A percentile compares a stretch with the other conserved stretches of the same genome.
These are phyloP conservation scores for Phytophthora megakarya DNA, from an alignment of 352 stramenopile genomes.

Conservation along the genomic window DNA sequence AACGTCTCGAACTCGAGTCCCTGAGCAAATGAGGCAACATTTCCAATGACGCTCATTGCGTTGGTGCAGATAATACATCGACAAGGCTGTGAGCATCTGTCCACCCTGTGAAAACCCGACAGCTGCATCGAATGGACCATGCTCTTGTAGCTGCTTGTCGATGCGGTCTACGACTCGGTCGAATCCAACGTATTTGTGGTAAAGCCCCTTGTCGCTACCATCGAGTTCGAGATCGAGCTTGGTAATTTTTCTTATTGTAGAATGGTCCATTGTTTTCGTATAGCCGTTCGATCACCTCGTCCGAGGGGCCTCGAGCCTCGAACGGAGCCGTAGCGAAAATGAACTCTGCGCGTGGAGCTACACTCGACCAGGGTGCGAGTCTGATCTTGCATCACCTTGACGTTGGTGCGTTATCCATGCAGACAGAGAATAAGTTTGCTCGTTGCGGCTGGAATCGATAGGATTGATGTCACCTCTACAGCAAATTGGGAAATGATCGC, in stretches of 20 bases:
- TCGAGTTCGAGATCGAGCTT: conserved; percentile 27
- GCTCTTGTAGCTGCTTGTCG: conserved; percentile 41
- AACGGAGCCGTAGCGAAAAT: conserved; percentile 50
- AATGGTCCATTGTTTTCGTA: conserved; percentile 46
- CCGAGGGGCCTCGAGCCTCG: conserved; percentile 32
- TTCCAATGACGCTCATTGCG: conserved; percentile 43
- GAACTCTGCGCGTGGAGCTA: conserved; percentile 51
- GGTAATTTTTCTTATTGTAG: conserved; percentile 44
- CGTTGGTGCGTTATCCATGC: conserved; percentile 61
- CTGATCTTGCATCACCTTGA: conserved; percentile 55
- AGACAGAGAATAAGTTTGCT: conserved; percentile 52
- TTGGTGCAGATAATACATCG: conserved; percentile 45
- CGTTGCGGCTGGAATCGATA: not conserved
- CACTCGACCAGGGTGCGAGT: conserved; percentile 37
- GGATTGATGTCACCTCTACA: not conserved
- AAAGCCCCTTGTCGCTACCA: conserved; percentile 37
- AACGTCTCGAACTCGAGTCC: conserved; percentile 30
- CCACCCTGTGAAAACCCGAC: conserved; percentile 70
- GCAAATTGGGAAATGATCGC: conserved; percentile 2
- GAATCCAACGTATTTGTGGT: conserved; percentile 50
- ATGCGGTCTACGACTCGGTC: conserved; percentile 48
- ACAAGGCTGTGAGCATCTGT: conserved; percentile 48
- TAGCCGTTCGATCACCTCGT: conserved; percentile 44
- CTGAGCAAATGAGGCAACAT: conserved; percentile 47
- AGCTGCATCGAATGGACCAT: conserved; percentile 58